A percentile compares a stretch with the other conserved stretches of the same genome.
phyloP scores from a whole-genome alignment of 257 asterid genomes.

The Parsonsia alboflavescens region DNA sequence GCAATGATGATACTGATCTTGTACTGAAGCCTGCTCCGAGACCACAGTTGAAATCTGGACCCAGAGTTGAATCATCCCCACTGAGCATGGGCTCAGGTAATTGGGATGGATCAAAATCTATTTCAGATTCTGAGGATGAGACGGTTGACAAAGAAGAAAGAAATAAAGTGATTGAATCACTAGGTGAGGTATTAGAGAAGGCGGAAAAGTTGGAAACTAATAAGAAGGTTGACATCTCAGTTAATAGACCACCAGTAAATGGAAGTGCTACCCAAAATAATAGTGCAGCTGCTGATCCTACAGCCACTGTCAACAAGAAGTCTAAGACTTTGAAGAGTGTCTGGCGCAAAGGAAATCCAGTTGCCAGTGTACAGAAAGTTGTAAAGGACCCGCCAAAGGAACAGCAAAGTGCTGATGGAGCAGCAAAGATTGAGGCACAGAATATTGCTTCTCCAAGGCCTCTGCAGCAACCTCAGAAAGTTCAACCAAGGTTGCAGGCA shows the following conservation, averaged over 20 bases:
- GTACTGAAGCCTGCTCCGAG: slow-evolving; percentile 80
- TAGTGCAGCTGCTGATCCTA: slow-evolving; percentile 42
- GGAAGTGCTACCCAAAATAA: slow-evolving; percentile 35
- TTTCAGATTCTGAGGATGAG: slow-evolving; percentile 33
- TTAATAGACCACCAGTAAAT: slow-evolving; percentile 37
- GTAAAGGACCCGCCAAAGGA: slow-evolving; percentile 50
- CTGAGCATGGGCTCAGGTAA: slow-evolving; percentile 25
- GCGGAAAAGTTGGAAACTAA: slow-evolving; percentile 73
- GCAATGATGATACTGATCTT: slow-evolving; percentile 43
- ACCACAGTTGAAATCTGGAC: slow-evolving; percentile 57
- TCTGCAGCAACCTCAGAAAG: slow-evolving; percentile 52
- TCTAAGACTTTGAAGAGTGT: slow-evolving; percentile 69
- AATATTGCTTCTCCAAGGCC: slow-evolving; percentile 39
- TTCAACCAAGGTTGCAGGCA: slow-evolving; percentile 58
- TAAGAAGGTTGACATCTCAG: slow-evolving; percentile 42
- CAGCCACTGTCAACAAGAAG: slow-evolving; percentile 34
- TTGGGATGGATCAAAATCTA: slow-evolving; percentile 37
- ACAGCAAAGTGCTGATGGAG: slow-evolving; percentile 37
- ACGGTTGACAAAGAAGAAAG: slow-evolving; percentile 47
- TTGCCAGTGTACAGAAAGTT: slow-evolving; percentile 51
- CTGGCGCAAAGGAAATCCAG: slow-evolving; percentile 97
- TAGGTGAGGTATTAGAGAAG: slow-evolving; percentile 87
- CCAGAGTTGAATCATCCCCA: slow-evolving; percentile 46
- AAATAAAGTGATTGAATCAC: slow-evolving; percentile 64
- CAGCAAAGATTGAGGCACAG: slow-evolving; percentile 34